Conservation (phyloP, 2,329 filamentous ascomycete species). For the Fusarium mangiferae region DNA sequence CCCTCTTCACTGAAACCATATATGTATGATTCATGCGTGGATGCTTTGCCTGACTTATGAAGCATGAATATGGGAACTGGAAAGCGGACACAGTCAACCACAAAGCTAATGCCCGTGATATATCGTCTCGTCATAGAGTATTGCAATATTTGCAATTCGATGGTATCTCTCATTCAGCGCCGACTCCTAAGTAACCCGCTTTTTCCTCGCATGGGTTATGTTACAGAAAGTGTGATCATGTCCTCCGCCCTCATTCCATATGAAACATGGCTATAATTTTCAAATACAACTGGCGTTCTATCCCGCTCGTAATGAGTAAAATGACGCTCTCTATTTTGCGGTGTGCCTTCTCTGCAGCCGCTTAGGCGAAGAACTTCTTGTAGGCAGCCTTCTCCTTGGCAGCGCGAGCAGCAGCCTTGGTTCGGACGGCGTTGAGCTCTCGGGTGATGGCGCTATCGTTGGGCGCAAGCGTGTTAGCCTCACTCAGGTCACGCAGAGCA, state of each 20-base stretch:
- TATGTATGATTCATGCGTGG: background rate
- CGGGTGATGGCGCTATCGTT: conserved; percentile 78
- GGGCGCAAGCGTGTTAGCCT: conserved; percentile 80
- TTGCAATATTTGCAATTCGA: conserved; percentile 41
- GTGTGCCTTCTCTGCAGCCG: background rate
- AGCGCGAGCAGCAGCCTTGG: conserved; percentile 74
- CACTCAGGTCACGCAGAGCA: conserved; percentile 78
- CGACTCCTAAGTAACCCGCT: conserved; percentile 44
- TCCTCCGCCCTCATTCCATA: conserved; percentile 18
- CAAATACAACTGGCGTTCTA: conserved; percentile 25
- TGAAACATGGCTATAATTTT: conserved; percentile 26
- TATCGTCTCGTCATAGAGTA: conserved; percentile 7
- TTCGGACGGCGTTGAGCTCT: conserved; percentile 83
- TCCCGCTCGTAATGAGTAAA: conserved; percentile 17
- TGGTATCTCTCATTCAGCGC: conserved; percentile 46
- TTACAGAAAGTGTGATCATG: conserved; percentile 38
- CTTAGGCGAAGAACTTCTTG: conserved; percentile 84
- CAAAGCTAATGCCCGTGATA: background rate
- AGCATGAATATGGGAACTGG: background rate
- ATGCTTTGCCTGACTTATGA: background rate
- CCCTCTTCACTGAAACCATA: background rate
- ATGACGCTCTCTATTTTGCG: conserved; percentile 9
- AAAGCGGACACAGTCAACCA: background rate
- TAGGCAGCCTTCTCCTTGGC: conserved; percentile 94
- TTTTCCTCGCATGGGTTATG: conserved; percentile 38